Conservation (phyloP, 371 early-diverging fungal genomes). For the Fennellomyces sp. region DNA sequence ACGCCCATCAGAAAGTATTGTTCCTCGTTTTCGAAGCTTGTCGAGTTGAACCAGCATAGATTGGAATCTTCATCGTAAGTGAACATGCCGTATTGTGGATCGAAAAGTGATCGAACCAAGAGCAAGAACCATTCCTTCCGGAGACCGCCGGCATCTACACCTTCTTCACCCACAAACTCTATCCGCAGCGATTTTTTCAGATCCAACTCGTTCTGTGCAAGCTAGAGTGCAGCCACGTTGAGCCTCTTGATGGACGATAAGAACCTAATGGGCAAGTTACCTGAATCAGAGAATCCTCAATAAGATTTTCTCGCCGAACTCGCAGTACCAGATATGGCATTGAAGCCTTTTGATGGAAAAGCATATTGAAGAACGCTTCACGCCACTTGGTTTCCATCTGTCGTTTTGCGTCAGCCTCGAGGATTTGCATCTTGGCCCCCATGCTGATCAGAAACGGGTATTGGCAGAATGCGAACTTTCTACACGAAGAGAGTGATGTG, state of each 20-base stretch:
- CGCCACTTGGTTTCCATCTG: slow-evolving; percentile 83
- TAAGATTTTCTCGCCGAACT: slow-evolving; percentile 81
- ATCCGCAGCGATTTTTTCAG: slow-evolving; percentile 86
- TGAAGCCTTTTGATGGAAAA: slow-evolving; percentile 83
- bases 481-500: slow-evolving; percentile 1
- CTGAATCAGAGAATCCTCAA: slow-evolving; percentile 83
- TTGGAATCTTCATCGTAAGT: slow-evolving; percentile 73
- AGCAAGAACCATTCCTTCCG: slow-evolving; percentile 96
- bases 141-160: slow-evolving; percentile 96
- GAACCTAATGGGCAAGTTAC: slow-evolving; percentile 15
- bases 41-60: slow-evolving; percentile 93
- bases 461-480: slow-evolving; percentile 83
- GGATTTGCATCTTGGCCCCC: slow-evolving; percentile 84
- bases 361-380: slow-evolving; percentile 82
- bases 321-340: slow-evolving; percentile 80
- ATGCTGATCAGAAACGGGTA: slow-evolving; percentile 90
- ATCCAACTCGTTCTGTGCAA: slow-evolving; percentile 72
- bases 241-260: neutral
- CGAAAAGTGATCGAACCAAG: slow-evolving; percentile 88
- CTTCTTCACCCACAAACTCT: slow-evolving; percentile 87
- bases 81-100: slow-evolving; percentile 86
- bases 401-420: slow-evolving; percentile 86
- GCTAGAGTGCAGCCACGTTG: slow-evolving; percentile 43
- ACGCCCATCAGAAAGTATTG: slow-evolving; percentile 93
- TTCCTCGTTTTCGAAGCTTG: slow-evolving; percentile 83